Base-by-base conservation (phyloP, 148 eudicot genomes). In the Chenopodium formosanum region DNA sequence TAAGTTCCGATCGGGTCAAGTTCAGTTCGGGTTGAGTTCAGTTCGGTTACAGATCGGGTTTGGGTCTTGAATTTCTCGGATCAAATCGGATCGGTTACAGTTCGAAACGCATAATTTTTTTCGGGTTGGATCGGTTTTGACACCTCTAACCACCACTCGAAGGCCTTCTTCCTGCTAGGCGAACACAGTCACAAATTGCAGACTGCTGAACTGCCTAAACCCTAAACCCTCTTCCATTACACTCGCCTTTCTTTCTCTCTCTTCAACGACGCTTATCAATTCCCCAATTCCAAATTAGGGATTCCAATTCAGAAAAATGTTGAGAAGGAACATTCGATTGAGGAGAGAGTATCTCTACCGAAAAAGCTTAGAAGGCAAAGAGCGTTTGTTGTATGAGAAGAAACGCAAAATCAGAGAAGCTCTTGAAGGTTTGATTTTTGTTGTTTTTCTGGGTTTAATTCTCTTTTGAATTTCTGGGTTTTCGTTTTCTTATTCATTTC, bases 391-490 rank as follows among this genome's bases (percentile, higher is more conserved):
- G 9, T 90, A 91, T 73, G 98, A 96, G 80, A 96, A 96, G 87
- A 96, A 96, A 82, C 94, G 95, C 81, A 91, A 91, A 86, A 89
- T 94, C 79, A 87, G 83, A 82, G 88, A 92, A 89, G 99, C 99
- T 68, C 88, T 96, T 23, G 90, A 91, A 86, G 97, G 98, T 89
- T 64, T 62, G 62, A 56, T 34, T 14, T 16, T 8, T 78, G 31
- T 10, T 7, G 8, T 9, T 27, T 52, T 16, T n/a, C 9, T 46
- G 14, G 1, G 58, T 66, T 47, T 71, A 40, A 40, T 40, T 40
- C 44, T 40, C 7, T 40, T 78, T 64, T 9, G 4, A 6, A 22
- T 52, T 16, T n/a, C 9, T 46, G 14, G 1, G 64, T 60, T 47
- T 71, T n/a, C 22, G 40, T 68, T 80, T 29, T 9, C 23, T 17